phyloP scores from a whole-genome alignment of 148 eudicot genomes.

The Selenicereus undatus region DNA sequence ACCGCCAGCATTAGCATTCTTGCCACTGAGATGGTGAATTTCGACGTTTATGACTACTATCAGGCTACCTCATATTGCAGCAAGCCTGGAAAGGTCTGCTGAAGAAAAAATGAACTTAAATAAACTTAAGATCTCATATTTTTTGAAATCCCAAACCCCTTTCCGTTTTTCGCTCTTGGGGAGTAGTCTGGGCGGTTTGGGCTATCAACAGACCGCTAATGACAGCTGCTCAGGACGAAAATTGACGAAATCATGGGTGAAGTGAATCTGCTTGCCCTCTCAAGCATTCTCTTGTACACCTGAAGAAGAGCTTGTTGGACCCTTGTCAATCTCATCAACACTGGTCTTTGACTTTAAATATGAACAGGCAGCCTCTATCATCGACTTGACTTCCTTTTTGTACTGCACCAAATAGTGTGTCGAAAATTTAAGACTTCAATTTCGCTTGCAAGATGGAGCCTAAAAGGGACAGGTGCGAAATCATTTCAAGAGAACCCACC shows the following conservation, averaged over 20 bases:
- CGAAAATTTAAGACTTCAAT: no score
- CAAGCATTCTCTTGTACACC: conserved; percentile 24
- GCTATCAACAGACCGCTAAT: conserved; percentile 6
- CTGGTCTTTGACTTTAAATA: conserved; percentile 46
- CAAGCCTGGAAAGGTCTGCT: no score
- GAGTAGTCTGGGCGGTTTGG: neutral
- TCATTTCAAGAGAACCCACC: neutral
- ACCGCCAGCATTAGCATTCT: neutral
- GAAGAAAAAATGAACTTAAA: no score
- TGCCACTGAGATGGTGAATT: conserved; percentile 17
- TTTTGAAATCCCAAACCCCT: neutral
- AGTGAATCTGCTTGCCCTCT: neutral
- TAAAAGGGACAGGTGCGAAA: neutral
- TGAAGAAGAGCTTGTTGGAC: conserved; percentile 16
- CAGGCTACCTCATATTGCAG: no score
- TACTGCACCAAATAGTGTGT: conserved; percentile 44
- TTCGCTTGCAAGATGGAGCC: neutral
- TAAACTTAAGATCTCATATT: no score
- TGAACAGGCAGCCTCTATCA: conserved; percentile 54
- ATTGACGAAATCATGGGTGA: conserved; percentile 4
- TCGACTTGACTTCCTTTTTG: conserved; percentile 67
- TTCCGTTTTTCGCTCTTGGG: neutral
- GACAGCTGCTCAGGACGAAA: conserved; percentile 6
- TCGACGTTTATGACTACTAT: conserved; percentile 8
- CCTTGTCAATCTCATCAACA: conserved; percentile 15